These are phyloP conservation scores for Phytopythium boreale DNA, from an alignment of 352 stramenopile genomes.

Conservation along the genomic window DNA sequence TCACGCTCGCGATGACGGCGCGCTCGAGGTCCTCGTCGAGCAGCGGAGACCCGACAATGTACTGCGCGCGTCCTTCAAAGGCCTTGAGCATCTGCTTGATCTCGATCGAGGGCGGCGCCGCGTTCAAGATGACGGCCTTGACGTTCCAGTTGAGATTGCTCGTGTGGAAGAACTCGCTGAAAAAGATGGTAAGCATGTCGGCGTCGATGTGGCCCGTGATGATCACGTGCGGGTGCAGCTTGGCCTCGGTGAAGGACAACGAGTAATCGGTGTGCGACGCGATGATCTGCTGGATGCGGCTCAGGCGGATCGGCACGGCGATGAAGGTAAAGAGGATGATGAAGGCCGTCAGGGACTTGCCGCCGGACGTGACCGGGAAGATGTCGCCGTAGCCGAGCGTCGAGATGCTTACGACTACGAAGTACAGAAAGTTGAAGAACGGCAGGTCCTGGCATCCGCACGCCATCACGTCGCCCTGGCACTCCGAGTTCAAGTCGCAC, in stretches of 20 bases:
- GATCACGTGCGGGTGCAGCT: constrained; percentile 75
- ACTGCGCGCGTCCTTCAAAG: constrained; percentile 77
- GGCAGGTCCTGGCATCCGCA: constrained; percentile 59
- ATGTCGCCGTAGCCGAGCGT: constrained; percentile 86
- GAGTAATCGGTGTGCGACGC: constrained; percentile 81
- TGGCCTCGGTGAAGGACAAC: constrained; percentile 65
- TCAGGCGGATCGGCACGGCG: constrained; percentile 76
- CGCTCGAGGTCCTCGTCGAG: constrained; percentile 72
- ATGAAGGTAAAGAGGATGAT: constrained; percentile 85
- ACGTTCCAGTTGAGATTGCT: constrained; percentile 86
- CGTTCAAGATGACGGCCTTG: constrained; percentile 74
- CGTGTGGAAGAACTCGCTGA: constrained; percentile 83
- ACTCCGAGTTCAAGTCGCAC: constrained; percentile 23
- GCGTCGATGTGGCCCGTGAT: constrained; percentile 70
- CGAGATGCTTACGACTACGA: constrained; percentile 83
- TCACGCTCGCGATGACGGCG: constrained; percentile 46
- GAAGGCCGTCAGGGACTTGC: constrained; percentile 78
- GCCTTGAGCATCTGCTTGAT: constrained; percentile 77
- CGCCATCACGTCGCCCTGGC: constrained; percentile 13
- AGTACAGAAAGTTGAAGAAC: constrained; percentile 79
- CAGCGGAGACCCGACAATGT: constrained; percentile 80
- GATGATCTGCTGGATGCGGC: constrained; percentile 69
- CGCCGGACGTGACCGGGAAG: constrained; percentile 47
- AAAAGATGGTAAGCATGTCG: constrained; percentile 62
- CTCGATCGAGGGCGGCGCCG: constrained; percentile 48